These are phyloP conservation scores for Acrocalymma vagum DNA, from an alignment of 2,329 filamentous ascomycete genomes.

Conservation along the genomic window DNA sequence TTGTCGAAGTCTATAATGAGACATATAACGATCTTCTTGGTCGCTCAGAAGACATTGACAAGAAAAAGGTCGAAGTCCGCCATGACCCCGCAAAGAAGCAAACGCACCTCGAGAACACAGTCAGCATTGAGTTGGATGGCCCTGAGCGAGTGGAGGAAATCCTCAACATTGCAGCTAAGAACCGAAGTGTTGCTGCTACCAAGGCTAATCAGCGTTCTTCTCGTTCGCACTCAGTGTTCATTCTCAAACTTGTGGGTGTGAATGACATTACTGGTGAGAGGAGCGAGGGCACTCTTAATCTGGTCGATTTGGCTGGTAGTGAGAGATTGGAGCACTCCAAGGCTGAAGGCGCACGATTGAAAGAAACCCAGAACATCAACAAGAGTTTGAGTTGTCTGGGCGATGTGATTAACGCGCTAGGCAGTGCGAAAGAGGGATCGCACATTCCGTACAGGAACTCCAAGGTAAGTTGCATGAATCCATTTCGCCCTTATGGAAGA, in stretches of 20 bases:
- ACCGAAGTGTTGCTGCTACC: slow-evolving; percentile 93
- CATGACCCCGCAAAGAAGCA: slow-evolving; percentile 85
- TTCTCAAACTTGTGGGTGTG: slow-evolving; percentile 72
- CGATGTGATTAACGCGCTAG: slow-evolving; percentile 94
- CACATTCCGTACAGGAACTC: slow-evolving; percentile 96
- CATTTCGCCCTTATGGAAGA: not conserved
- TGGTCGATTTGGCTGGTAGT: slow-evolving; percentile 94
- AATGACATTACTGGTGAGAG: slow-evolving; percentile 81
- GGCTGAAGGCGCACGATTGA: slow-evolving; percentile 84
- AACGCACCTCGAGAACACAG: slow-evolving; percentile 83
- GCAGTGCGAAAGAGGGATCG: slow-evolving; percentile 75
- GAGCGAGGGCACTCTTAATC: slow-evolving; percentile 91
- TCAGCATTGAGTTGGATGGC: slow-evolving; percentile 78
- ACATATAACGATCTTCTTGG: slow-evolving; percentile 91
- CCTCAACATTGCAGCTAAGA: slow-evolving; percentile 80
- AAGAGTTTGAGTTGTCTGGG: slow-evolving; percentile 90
- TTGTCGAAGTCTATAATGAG: slow-evolving; percentile 98
- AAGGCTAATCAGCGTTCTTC: slow-evolving; percentile 96
- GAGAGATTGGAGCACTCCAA: slow-evolving; percentile 89
- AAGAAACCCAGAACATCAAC: slow-evolving; percentile 98
- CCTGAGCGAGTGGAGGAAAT: slow-evolving; percentile 82
- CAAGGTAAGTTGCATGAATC: slow-evolving; percentile 66
- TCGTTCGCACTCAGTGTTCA: slow-evolving; percentile 95
- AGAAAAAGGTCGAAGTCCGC: slow-evolving; percentile 87
- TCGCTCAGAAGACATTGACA: slow-evolving; percentile 73